Percentiles rank a stretch among this genome's conserved stretches.
phyloP scores from a whole-genome alignment of 306 rosid genomes.

The Malus orientalis region DNA sequence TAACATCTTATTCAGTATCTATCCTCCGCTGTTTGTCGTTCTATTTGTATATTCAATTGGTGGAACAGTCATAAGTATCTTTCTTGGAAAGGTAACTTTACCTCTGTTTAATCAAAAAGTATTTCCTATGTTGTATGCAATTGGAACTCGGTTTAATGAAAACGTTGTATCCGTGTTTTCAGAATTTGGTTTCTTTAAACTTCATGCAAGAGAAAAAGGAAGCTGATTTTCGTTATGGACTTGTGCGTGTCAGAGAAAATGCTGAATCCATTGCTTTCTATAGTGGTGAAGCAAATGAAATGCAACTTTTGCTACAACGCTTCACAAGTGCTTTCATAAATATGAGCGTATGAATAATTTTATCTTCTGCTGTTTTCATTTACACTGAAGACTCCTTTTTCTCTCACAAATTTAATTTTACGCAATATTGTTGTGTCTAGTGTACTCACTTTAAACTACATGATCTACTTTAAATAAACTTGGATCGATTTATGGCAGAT shows the following conservation, averaged over 20 bases:
- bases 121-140: neutral
- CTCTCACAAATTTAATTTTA: neutral
- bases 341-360: constrained; percentile 52
- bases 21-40: constrained; percentile 84
- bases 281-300: constrained; percentile 85
- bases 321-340: constrained; percentile 89
- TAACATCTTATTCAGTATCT: constrained; percentile 84
- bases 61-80: constrained; percentile 85
- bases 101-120: neutral
- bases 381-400: neutral
- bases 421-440: no score
- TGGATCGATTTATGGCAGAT: no score
- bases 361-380: constrained; percentile 7
- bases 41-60: constrained; percentile 84
- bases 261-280: constrained; percentile 97
- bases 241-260: constrained; percentile 91
- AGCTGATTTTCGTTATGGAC: constrained; percentile 99
- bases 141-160: constrained; percentile 1
- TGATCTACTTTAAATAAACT: no score
- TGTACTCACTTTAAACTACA: no score
- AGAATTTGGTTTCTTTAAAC: constrained; percentile 80
- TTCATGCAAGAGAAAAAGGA: constrained; percentile 99
- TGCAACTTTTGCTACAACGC: constrained; percentile 85
- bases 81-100: constrained; percentile 71
- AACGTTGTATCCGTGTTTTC: constrained; percentile 14